A percentile compares a stretch with the other conserved stretches of the same genome.
These are phyloP conservation scores for Ceriops tagal DNA, from an alignment of 345 rosid species.

Conservation along the genomic window DNA sequence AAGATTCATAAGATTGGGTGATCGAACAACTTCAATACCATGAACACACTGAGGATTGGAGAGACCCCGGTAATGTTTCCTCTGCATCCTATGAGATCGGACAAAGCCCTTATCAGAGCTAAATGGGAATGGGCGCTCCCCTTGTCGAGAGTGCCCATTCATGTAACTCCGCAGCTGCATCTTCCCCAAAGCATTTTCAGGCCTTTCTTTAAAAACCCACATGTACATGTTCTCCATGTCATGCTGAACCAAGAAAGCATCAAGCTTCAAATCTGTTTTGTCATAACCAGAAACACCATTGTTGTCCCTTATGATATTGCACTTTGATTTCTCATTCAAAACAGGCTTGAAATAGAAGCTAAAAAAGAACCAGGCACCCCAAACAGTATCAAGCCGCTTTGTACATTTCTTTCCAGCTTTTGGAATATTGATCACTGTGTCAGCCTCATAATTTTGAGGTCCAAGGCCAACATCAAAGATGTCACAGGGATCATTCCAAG, in stretches of 20 bases:
- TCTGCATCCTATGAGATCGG: conserved; percentile 95
- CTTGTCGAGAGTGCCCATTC: conserved; percentile 98
- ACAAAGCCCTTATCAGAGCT: conserved; percentile 92
- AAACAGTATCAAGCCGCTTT: conserved; percentile 77
- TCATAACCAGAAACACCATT: conserved; percentile 78
- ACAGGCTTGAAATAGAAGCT: conserved; percentile 91
- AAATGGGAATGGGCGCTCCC: conserved; percentile 86
- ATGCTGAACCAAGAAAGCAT: conserved; percentile 89
- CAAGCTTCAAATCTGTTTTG: conserved; percentile 81
- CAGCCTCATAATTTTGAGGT: conserved; percentile 70
- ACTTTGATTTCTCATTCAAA: conserved; percentile 79
- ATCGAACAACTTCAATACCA: conserved; percentile 75
- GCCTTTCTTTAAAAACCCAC: conserved; percentile 98
- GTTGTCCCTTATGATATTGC: conserved; percentile 62
- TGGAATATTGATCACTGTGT: conserved; percentile 56
- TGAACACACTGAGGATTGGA: conserved; percentile 97
- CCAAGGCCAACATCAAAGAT: conserved; percentile 78
- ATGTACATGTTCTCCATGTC: conserved; percentile 99
- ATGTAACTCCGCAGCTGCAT: conserved; percentile 98
- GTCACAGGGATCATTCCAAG: conserved; percentile 63
- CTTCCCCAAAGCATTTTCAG: conserved; percentile 96
- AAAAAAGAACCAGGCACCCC: conserved; percentile 99
- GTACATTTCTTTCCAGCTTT: conserved; percentile 68
- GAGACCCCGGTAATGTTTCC: conserved; percentile 94
- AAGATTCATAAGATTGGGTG: conserved; percentile 64